phyloP scores from a whole-genome alignment of 164 flowering plant species.

The Liquidambar formosana region DNA sequence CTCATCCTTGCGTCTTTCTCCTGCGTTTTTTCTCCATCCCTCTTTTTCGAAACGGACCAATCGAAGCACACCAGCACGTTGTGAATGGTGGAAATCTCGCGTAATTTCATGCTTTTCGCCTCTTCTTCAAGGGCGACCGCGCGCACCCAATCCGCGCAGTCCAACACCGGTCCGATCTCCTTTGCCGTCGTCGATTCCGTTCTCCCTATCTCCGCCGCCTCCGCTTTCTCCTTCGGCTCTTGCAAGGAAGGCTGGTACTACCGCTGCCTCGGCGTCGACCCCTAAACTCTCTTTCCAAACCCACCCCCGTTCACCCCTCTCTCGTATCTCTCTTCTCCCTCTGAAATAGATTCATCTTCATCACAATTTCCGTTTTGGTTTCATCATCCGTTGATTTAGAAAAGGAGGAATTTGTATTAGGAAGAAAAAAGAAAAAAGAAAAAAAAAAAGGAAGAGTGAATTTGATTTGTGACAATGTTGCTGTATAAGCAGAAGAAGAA shows the following conservation, averaged over 20 bases:
- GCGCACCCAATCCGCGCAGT: conserved; percentile 18
- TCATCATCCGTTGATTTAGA: not conserved
- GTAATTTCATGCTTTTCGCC: conserved; percentile 49
- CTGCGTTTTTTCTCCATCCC: no score
- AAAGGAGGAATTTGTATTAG: not conserved
- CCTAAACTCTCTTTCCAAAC: conserved; percentile 32
- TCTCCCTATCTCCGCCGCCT: conserved; percentile 27
- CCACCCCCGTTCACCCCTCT: not conserved
- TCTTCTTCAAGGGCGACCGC: conserved; percentile 30
- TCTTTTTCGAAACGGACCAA: no score
- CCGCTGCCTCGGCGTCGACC: conserved; percentile 95
- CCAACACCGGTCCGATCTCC: conserved; percentile 1
- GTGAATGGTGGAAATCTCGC: conserved; percentile 69
- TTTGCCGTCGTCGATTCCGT: conserved; percentile 23
- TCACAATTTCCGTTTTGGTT: not conserved
- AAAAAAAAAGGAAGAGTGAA: not conserved
- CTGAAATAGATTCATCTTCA: not conserved
- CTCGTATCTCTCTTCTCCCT: not conserved
- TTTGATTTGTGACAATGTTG: conserved; percentile 23
- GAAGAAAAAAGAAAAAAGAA: not conserved
- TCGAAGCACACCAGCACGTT: conserved; percentile 14
- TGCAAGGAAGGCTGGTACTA: conserved; percentile 85
- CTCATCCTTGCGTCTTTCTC: no score
- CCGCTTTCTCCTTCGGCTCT: conserved; percentile 49
- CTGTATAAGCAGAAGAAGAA: conserved; percentile 44